Evolutionary conservation across 768 basidiomycete species (phyloP), one percentile per base, ranked within the genome.

Genomic region (Lactifluus piperatus): DNA sequence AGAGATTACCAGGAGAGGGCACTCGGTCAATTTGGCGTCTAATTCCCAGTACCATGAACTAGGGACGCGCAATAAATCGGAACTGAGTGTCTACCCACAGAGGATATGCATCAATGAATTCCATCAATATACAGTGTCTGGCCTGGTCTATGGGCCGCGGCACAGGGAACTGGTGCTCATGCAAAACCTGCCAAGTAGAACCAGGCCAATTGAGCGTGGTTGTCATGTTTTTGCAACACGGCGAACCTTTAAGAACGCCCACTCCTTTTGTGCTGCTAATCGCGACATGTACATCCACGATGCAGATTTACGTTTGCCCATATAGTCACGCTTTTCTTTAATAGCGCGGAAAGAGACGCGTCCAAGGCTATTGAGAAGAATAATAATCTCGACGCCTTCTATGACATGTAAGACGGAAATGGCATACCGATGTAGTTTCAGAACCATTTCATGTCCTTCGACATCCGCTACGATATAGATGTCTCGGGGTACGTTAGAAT

Each of bases 231-330:
- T 55, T 9, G 22, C 41, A 29, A 27, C 3, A 9, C 5, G 32
- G 54, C 74, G 44, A 55, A 92, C 95, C 79, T 97, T 97, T 91
- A 99, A 95, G 71, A 98, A 99, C 1, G 91, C 92, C 82, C 86
- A 99, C 70, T 99, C 97, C 69, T 97, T 98, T 74, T 95, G 88
- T 9, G 97, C 97, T 18, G 94, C 88, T 47, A 99, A 74, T 22
- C 97, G 82, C 22, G 92, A 94, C 91, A 99, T 91, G 73, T 97
- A 98, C 94, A 98, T 97, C 97, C 97, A 99, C 18, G 91, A 91
- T 0, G 97, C 95, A 18, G 88, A 91, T 72, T 93, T 93, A 43
- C 97, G 82, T 71, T 94, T 95, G 24, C 94, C 92, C 56, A 99
- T 76, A 70, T 98, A 99, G 69, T 99, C 97, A 60, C 97, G 79